Percentiles rank a stretch among this genome's conserved stretches.
Conservation (phyloP, 2,329 filamentous ascomycete species). For the Xylaria sp. region DNA sequence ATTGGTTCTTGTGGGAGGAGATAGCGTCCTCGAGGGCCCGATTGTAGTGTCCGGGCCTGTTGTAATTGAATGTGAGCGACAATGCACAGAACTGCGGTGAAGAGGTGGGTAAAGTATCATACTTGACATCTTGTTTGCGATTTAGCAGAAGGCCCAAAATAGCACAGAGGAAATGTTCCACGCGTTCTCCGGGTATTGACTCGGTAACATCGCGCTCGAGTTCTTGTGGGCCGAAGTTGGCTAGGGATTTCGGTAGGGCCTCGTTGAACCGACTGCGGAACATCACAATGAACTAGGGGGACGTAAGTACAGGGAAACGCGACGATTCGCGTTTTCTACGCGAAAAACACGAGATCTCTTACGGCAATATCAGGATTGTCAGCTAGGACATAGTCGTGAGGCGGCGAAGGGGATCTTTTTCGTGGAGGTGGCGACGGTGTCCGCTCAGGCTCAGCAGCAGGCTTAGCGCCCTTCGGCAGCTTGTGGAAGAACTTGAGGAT, state of each 20-base stretch:
- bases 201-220: conserved; percentile 88
- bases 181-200: conserved; percentile 80
- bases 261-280: conserved; percentile 94
- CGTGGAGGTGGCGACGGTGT: conserved; percentile 72
- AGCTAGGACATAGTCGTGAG: conserved; percentile 88
- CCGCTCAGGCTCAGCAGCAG: conserved; percentile 56
- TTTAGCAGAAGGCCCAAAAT: conserved; percentile 89
- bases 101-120: conserved; percentile 54
- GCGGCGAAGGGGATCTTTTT: conserved; percentile 87
- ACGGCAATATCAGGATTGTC: conserved; percentile 94
- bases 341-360: conserved; percentile 62
- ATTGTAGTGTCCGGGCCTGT: conserved; percentile 88
- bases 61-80: conserved; percentile 38
- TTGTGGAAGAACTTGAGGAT: conserved; percentile 76
- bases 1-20: conserved; percentile 84
- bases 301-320: conserved; percentile 56
- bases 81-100: conserved; percentile 5
- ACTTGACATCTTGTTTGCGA: conserved; percentile 99
- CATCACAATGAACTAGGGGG: conserved; percentile 90
- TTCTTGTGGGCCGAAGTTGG: conserved; percentile 94
- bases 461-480: conserved; percentile 57
- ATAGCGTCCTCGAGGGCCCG: conserved; percentile 95
- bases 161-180: conserved; percentile 89
- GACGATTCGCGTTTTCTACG: conserved; percentile 64
- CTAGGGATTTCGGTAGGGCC: conserved; percentile 84